phyloP scores from a whole-genome alignment of 768 basidiomycete species.

The Mycena pura region DNA sequence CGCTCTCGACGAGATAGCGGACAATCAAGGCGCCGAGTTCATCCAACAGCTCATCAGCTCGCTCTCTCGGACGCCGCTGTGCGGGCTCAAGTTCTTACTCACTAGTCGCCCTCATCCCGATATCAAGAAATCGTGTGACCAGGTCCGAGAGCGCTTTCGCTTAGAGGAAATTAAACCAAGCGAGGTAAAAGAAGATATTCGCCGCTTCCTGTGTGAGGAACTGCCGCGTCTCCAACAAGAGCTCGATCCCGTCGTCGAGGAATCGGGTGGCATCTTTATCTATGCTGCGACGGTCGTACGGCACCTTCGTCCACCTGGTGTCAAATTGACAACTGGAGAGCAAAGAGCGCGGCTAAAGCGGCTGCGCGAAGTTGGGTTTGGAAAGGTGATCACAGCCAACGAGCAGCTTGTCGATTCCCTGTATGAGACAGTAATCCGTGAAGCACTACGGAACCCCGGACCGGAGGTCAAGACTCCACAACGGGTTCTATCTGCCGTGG shows the following conservation, averaged over 20 bases:
- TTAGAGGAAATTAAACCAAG: neutral
- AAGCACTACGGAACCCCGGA: neutral
- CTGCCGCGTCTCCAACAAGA: neutral
- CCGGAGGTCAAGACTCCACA: neutral
- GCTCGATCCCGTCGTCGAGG: neutral
- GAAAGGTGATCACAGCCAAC: neutral
- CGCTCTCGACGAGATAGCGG: constrained; percentile 31
- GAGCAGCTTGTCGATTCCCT: neutral
- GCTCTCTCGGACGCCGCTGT: neutral
- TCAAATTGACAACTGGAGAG: neutral
- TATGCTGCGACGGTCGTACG: neutral
- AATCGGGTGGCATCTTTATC: neutral
- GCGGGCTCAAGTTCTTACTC: neutral
- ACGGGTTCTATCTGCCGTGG: neutral
- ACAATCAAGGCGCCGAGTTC: constrained; percentile 14
- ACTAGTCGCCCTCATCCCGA: constrained; percentile 3
- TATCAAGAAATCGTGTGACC: neutral
- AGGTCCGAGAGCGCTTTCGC: neutral
- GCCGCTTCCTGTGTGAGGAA: neutral
- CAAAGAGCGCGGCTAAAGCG: neutral
- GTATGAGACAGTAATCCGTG: neutral
- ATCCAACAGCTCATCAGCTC: neutral
- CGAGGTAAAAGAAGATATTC: neutral
- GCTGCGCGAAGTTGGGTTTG: neutral
- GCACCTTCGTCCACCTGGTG: neutral